phyloP scores from a whole-genome alignment of 2,329 filamentous ascomycete species.

The Domatiomyces globalis region DNA sequence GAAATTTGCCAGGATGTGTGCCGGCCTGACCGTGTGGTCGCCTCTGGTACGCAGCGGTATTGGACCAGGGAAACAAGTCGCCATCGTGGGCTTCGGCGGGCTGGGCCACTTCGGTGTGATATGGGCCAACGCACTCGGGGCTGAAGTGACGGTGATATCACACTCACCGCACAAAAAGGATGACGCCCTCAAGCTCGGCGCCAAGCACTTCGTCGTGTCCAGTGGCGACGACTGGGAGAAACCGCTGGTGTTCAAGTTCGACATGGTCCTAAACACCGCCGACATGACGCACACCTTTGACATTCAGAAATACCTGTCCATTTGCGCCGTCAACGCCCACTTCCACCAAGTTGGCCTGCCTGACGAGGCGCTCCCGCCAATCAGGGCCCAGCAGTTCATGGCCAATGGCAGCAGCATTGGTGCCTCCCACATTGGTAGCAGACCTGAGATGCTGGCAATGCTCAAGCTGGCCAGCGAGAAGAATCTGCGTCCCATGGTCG shows the following conservation, averaged over 20 bases:
- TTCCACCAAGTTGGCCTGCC: conserved; percentile 48
- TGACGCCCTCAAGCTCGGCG: conserved; percentile 44
- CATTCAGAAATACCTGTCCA: conserved; percentile 37
- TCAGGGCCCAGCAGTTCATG: conserved; percentile 62
- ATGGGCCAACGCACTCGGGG: conserved; percentile 54
- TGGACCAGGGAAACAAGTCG: conserved; percentile 46
- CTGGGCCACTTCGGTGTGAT: conserved; percentile 58
- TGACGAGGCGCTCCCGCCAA: conserved; percentile 52
- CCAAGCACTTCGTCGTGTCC: conserved; percentile 46
- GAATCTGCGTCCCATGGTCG: conserved; percentile 53
- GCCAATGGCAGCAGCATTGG: conserved; percentile 59
- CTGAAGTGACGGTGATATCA: conserved; percentile 48
- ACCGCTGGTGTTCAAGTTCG: conserved; percentile 40
- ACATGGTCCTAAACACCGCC: conserved; percentile 59
- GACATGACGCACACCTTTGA: conserved; percentile 58
- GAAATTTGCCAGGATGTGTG: conserved; percentile 42
- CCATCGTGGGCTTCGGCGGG: conserved; percentile 40
- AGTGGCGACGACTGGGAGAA: conserved; percentile 45
- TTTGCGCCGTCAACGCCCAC: conserved; percentile 38
- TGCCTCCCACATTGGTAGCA: conserved; percentile 55
- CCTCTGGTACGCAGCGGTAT: conserved; percentile 63
- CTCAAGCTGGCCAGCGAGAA: conserved; percentile 56
- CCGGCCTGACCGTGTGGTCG: conserved; percentile 65
- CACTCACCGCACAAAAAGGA: conserved; percentile 46
- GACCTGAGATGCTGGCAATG: conserved; percentile 58